These are phyloP conservation scores for Suhomyces bribrorum DNA, from an alignment of 1,139 yeast species.

Conservation along the genomic window DNA sequence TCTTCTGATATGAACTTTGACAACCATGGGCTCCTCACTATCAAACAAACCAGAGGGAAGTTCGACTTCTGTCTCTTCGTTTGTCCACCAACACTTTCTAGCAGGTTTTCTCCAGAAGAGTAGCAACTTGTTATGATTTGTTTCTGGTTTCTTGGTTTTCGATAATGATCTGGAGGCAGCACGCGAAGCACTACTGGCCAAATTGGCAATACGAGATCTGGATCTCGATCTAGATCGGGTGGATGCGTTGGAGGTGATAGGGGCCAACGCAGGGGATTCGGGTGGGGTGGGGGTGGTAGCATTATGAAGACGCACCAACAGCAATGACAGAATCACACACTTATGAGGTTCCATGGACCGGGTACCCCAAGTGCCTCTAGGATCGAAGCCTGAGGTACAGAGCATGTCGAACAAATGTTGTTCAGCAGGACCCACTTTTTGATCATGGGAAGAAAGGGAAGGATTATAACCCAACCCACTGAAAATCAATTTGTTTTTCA, in stretches of 20 bases:
- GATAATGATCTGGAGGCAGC: constrained; percentile 60
- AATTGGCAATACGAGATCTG: constrained; percentile 41
- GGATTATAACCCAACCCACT: constrained; percentile 62
- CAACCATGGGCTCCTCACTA: constrained; percentile 20
- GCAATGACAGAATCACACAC: constrained; percentile 82
- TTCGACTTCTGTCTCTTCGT: constrained; percentile 56
- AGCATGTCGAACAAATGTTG: constrained; percentile 94
- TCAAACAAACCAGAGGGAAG: constrained; percentile 36
- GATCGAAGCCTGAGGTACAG: constrained; percentile 81
- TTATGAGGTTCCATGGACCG: constrained; percentile 82
- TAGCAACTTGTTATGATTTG: constrained; percentile 67
- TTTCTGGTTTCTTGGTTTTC: constrained; percentile 37
- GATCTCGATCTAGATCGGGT: constrained; percentile 47
- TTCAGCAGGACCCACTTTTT: constrained; percentile 84
- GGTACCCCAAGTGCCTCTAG: constrained; percentile 80
- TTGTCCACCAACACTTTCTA: constrained; percentile 98
- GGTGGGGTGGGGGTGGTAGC: constrained; percentile 37
- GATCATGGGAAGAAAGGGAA: constrained; percentile 31
- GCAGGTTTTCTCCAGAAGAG: constrained; percentile 99
- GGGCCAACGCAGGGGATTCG: constrained; percentile 43
- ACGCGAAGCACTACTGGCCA: constrained; percentile 45
- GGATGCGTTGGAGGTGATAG: constrained; percentile 44
- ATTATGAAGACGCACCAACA: constrained; percentile 64
- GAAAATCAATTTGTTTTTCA: constrained; percentile 62
- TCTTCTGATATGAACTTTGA: constrained; percentile 69